These are phyloP conservation scores for Cercospora brassicicola DNA, from an alignment of 2,329 filamentous ascomycete genomes.

Conservation along the genomic window DNA sequence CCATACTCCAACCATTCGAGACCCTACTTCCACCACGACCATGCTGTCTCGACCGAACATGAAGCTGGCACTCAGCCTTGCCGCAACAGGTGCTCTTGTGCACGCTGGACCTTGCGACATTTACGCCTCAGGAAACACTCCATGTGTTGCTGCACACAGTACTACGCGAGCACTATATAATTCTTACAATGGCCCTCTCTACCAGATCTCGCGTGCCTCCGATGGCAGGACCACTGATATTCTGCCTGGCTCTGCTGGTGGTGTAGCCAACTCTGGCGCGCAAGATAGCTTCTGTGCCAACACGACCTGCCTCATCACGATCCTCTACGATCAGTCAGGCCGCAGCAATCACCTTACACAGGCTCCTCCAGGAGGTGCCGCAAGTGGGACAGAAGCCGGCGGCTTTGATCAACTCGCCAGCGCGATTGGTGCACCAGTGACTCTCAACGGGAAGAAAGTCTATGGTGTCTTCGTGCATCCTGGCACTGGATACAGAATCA, in stretches of 20 bases:
- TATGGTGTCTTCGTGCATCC: slow-evolving; percentile 65
- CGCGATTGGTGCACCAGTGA: slow-evolving; percentile 62
- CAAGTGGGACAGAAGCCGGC: slow-evolving; percentile 56
- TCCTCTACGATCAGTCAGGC: slow-evolving; percentile 66
- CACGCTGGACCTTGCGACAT: slow-evolving; percentile 62
- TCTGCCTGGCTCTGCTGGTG: slow-evolving; percentile 56
- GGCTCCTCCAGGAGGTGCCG: slow-evolving; percentile 57
- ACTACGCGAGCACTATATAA: slow-evolving; percentile 64
- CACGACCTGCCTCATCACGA: slow-evolving; percentile 63
- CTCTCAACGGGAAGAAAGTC: slow-evolving; percentile 57
- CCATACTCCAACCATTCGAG: neutral
- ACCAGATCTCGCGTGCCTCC: slow-evolving; percentile 61
- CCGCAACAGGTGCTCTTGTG: slow-evolving; percentile 18
- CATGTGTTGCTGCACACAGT: slow-evolving; percentile 65
- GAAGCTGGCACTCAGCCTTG: slow-evolving; percentile 20
- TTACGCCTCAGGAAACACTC: slow-evolving; percentile 58
- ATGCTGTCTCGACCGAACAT: slow-evolving; percentile 21
- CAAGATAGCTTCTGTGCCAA: slow-evolving; percentile 61
- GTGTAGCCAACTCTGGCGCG: slow-evolving; percentile 60
- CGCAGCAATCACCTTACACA: slow-evolving; percentile 62
- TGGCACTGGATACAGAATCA: slow-evolving; percentile 64
- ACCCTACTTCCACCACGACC: neutral
- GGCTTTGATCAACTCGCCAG: slow-evolving; percentile 62
- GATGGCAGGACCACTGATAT: slow-evolving; percentile 53
- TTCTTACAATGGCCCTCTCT: slow-evolving; percentile 55